Base-by-base conservation (phyloP, 225 moss, liverwort and hornwort genomes). In the Anthoceros angustus region DNA sequence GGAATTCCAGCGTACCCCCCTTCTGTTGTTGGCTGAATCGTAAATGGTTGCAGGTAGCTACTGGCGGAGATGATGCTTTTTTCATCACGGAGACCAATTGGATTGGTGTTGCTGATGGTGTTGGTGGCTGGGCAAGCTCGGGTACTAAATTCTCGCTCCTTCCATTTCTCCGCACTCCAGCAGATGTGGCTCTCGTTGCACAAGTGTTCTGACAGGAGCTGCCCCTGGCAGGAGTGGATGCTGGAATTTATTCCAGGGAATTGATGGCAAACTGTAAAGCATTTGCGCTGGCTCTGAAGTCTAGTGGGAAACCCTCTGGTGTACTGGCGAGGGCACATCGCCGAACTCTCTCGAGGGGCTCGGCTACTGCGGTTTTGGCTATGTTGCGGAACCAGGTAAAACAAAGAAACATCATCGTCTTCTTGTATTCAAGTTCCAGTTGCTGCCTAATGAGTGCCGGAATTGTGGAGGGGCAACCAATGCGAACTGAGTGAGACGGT, bases 91-190 rank as follows among this genome's bases (percentile, higher is more conserved):
- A 88, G 39, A 78, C 67, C 66, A 84, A 77, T 24, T 98, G 92
- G 98, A 86, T 98, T 67, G 98, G 98, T 73, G 87, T 98, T 73
- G 88, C 98, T 60, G 98, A 98, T 78, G 98, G 98, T 63, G 92
- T 98, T 68, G 92, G 98, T 72, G 89, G 92, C 68, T 98, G 98
- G 98, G 84, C 83, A 63, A 77, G 79, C 12, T 84, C 80, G 70
- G 98, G 95, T 98, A 76, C 74, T 2, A 46, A 61, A 62, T 26
- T 55, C 43, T 50, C 25, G 18, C 38, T 64, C 43, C 25, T 9
- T 63, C 61, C 21, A 10, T 41, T 64, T 42, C 66, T 39, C 3
- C 40, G 4, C 25, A n/a, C 39, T 68, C 43, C 50, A 9, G 10
- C 50, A 24, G 45, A 14, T 2, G 39, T 11, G 26, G 6, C 38